Evolutionary conservation across 2,329 filamentous ascomycete genomes (phyloP), one percentile per base, ranked within the genome.

Genomic region (Penicillium sp.): DNA sequence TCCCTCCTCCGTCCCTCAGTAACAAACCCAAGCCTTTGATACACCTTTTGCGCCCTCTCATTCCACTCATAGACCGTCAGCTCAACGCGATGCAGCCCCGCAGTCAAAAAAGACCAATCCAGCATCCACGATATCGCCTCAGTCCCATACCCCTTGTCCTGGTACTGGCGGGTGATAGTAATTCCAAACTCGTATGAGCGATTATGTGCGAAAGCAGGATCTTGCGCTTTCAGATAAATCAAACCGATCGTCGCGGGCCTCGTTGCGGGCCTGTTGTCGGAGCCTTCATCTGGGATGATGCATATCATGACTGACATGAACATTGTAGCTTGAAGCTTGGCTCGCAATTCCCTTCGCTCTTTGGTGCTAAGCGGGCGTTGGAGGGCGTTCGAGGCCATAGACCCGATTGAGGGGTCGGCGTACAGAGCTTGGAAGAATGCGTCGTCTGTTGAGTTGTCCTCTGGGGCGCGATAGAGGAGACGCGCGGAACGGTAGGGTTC

Each of bases 41-140:
- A 42, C 40, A 22, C 18, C 16, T 23, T 42, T 32, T 32, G 40
- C 14, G 40, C 40, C 40, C 28, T 42, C 27, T 42, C 40, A 13
- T 42, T 42, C 40, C 40, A 42, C 29, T 42, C 40, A 42, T 20
- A 42, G 22, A 42, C 40, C 13, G 11, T 42, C 40, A 42, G 22
- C 28, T 42, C 40, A 26, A 42, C 18, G 27, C 40, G 40, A 11
- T 42, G 40, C 40, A 42, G 40, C 37, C 40, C 40, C 28, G 40
- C 40, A 34, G 40, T 42, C 27, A 32, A 42, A 34, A 42, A 42
- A 16, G 27, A 24, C 40, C 40, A 42, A 23, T 42, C 27, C 11
- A 42, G 40, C 40, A 42, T 34, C 40, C 40, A 42, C 18, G 40
- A 42, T 24, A 24, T 20, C 16, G 16, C 28, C 18, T 31, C 29